phyloP scores from a whole-genome alignment of 495 filamentous ascomycete genomes.

The Aspergillus baeticus region DNA sequence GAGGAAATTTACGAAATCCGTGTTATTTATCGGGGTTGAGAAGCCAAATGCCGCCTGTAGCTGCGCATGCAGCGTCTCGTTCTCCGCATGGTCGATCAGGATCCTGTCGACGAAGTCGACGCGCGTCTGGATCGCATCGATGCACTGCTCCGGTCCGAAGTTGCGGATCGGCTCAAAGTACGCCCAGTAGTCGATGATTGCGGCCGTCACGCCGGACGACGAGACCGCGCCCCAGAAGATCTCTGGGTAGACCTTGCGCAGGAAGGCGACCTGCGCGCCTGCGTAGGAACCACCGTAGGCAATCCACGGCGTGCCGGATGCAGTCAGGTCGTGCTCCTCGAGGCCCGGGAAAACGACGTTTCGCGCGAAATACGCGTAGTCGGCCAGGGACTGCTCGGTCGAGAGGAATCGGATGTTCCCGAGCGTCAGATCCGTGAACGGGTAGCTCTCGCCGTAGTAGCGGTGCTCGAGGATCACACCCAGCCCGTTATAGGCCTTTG shows the following conservation, averaged over 20 bases:
- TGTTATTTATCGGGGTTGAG: conserved; percentile 51
- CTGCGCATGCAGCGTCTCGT: conserved; percentile 40
- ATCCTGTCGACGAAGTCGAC: conserved; percentile 64
- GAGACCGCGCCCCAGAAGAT: conserved; percentile 68
- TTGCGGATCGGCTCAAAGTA: conserved; percentile 66
- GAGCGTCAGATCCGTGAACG: conserved; percentile 56
- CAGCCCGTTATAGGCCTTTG: conserved; percentile 62
- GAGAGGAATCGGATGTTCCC: conserved; percentile 70
- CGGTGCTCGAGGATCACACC: conserved; percentile 75
- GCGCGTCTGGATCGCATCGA: conserved; percentile 55
- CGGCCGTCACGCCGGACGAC: conserved; percentile 67
- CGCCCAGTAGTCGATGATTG: conserved; percentile 70
- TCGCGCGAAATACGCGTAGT: conserved; percentile 69
- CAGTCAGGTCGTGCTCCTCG: conserved; percentile 59
- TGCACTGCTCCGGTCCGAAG: conserved; percentile 55
- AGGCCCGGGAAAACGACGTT: conserved; percentile 64
- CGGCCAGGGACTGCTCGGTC: conserved; percentile 72
- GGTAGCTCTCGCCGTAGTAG: conserved; percentile 67
- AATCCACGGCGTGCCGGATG: conserved; percentile 59
- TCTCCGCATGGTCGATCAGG: conserved; percentile 49
- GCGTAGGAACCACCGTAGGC: conserved; percentile 76
- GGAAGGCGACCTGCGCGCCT: conserved; percentile 68
- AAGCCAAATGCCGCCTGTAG: conserved; percentile 63
- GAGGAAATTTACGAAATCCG: conserved; percentile 61
- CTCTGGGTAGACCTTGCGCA: conserved; percentile 67